A percentile compares a stretch with the other conserved stretches of the same genome.
phyloP scores from a whole-genome alignment of 768 basidiomycete genomes.

The Lactarius psammicola region DNA sequence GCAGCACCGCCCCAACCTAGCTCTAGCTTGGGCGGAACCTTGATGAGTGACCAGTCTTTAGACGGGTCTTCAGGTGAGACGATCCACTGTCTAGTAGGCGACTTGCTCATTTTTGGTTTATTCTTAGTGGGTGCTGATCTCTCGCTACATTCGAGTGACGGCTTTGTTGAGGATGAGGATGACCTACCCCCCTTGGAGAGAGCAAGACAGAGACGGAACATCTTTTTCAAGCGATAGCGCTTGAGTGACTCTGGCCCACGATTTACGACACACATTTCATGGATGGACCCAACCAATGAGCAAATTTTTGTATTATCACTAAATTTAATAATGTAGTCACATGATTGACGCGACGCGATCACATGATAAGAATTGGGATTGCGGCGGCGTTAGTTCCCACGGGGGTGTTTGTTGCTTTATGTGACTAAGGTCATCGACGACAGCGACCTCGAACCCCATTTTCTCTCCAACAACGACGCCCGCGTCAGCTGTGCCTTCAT shows the following conservation, averaged over 20 bases:
- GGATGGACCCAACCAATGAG: conserved; percentile 10
- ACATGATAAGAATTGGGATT: conserved; percentile 26
- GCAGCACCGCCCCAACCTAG: conserved; percentile 7
- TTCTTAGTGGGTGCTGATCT: conserved; percentile 18
- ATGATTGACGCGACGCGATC: conserved; percentile 25
- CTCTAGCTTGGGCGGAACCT: conserved; percentile 13
- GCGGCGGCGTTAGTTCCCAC: conserved; percentile 21
- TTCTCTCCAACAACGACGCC: conserved; percentile 5
- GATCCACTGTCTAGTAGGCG: not conserved
- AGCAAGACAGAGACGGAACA: conserved; percentile 51
- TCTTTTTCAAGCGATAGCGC: conserved; percentile 31
- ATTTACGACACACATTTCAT: conserved; percentile 16
- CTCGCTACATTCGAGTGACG: conserved; percentile 20
- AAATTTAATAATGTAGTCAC: conserved; percentile 10
- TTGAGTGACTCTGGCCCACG: not conserved
- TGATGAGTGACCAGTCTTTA: conserved; percentile 26
- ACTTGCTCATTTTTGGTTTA: not conserved
- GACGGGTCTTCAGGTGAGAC: conserved; percentile 24
- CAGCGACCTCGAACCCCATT: not conserved
- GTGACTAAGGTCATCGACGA: conserved; percentile 15
- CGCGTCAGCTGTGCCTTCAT: not conserved
- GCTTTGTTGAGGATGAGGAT: conserved; percentile 45
- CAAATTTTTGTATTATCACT: conserved; percentile 22
- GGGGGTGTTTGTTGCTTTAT: conserved; percentile 19
- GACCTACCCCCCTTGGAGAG: conserved; percentile 67